These are phyloP conservation scores for Thuidium tamariscinum DNA, from an alignment of 225 moss, liverwort and hornwort genomes.

Conservation along the genomic window DNA sequence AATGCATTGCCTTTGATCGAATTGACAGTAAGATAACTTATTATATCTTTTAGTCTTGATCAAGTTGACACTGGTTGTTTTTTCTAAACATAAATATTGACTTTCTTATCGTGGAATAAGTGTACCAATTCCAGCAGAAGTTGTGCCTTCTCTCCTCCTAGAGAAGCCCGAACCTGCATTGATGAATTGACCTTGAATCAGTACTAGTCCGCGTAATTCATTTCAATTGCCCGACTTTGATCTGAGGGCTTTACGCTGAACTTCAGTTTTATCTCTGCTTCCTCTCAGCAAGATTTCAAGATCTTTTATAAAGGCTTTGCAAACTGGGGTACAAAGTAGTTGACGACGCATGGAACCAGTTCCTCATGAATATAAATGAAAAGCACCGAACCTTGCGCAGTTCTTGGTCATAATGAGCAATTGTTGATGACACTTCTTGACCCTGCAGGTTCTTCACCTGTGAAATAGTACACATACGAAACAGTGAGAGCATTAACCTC, in stretches of 20 bases:
- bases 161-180: slow-evolving; percentile 62
- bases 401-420: slow-evolving; percentile 73
- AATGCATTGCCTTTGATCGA: neutral
- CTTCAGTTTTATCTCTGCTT: neutral
- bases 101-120: neutral
- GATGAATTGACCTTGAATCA: neutral
- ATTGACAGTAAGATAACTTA: neutral
- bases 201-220: neutral
- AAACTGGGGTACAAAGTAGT: neutral
- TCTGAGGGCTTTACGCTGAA: neutral
- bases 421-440: slow-evolving; percentile 56
- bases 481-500: neutral
- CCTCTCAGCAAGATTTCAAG: neutral
- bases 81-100: neutral
- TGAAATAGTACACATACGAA: neutral
- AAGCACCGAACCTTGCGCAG: slow-evolving; percentile 46
- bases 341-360: neutral
- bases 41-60: neutral
- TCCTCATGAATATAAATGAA: neutral
- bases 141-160: slow-evolving; percentile 74
- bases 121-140: slow-evolving; percentile 50
- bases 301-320: neutral
- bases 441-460: slow-evolving; percentile 60
- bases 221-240: neutral
- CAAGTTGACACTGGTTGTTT: neutral